A percentile compares a stretch with the other conserved stretches of the same genome.
phyloP scores from a whole-genome alignment of 169 alveolate species.

The Plasmodium billcollinsi region DNA sequence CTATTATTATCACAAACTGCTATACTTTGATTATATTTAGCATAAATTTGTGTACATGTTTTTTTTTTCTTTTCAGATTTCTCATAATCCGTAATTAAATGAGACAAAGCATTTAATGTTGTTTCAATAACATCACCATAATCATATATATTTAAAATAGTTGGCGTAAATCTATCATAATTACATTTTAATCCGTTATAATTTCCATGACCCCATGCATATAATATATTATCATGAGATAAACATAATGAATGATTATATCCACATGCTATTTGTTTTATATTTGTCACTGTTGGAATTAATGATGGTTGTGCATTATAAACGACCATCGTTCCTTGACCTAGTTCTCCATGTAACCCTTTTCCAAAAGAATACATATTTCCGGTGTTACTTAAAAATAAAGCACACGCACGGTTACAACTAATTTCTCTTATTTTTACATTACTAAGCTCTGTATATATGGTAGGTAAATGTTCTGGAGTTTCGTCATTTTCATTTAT shows the following conservation, averaged over 20 bases:
- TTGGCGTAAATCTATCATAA: conserved; percentile 56
- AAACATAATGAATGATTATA: conserved; percentile 80
- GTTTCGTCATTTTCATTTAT: conserved; percentile 74
- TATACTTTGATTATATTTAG: conserved; percentile 81
- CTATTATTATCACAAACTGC: conserved; percentile 80
- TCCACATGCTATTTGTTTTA: conserved; percentile 82
- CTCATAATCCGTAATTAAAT: conserved; percentile 69
- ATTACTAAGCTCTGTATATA: conserved; percentile 81
- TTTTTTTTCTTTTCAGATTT: conserved; percentile 58
- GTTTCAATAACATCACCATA: conserved; percentile 77
- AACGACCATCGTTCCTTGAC: conserved; percentile 78
- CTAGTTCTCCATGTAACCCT: conserved; percentile 87
- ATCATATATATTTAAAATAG: conserved; percentile 48
- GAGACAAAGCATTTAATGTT: conserved; percentile 44
- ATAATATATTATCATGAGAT: conserved; percentile 62
- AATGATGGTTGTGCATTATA: conserved; percentile 80
- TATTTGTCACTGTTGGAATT: conserved; percentile 62
- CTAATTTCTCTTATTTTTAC: conserved; percentile 81
- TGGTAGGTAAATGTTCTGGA: conserved; percentile 78
- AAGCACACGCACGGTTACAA: conserved; percentile 81
- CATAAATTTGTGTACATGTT: conserved; percentile 73
- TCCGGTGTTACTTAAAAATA: conserved; percentile 79
- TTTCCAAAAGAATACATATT: conserved; percentile 83
- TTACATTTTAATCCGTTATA: conserved; percentile 81
- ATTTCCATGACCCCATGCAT: conserved; percentile 87